Percentiles rank a stretch among this genome's conserved stretches.
phyloP scores from a whole-genome alignment of 192 early-diverging fungal genomes.

The Kickxella alabastrina region DNA sequence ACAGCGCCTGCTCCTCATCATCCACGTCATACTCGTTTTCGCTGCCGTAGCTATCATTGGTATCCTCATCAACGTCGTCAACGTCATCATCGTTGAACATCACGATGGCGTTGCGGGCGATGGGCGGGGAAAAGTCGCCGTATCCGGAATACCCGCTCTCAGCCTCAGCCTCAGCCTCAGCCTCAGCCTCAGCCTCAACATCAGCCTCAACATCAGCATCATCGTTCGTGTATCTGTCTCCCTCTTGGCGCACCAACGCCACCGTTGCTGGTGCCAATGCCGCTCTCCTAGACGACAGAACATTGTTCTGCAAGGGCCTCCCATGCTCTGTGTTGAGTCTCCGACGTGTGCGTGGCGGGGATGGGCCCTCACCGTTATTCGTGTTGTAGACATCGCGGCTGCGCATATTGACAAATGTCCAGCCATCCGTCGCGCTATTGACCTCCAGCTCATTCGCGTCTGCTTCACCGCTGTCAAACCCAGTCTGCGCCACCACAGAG shows the following conservation, averaged over 20 bases:
- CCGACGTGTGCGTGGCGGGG: conserved; percentile 7
- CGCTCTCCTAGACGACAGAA: no score
- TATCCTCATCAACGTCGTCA: neutral
- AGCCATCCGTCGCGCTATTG: neutral
- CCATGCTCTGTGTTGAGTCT: neutral
- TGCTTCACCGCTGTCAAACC: no score
- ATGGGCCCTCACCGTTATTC: neutral
- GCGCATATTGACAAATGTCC: neutral
- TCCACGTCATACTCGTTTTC: conserved; percentile 1
- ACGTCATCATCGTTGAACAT: neutral
- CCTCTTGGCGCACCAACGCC: no score
- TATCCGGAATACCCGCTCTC: neutral
- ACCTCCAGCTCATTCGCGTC: neutral
- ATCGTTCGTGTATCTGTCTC: no score
- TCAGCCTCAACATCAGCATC: no score
- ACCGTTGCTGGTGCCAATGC: no score
- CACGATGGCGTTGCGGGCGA: no score
- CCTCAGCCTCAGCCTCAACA: no score
- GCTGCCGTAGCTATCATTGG: neutral
- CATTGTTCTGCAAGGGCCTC: no score
- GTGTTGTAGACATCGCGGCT: neutral
- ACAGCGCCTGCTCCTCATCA: neutral
- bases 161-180: no score
- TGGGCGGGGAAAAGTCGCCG: no score
- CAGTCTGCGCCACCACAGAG: no score